Evolutionary conservation across 805 yeast species (phyloP).

Genomic region (Metschnikowia lochheadii): DNA sequence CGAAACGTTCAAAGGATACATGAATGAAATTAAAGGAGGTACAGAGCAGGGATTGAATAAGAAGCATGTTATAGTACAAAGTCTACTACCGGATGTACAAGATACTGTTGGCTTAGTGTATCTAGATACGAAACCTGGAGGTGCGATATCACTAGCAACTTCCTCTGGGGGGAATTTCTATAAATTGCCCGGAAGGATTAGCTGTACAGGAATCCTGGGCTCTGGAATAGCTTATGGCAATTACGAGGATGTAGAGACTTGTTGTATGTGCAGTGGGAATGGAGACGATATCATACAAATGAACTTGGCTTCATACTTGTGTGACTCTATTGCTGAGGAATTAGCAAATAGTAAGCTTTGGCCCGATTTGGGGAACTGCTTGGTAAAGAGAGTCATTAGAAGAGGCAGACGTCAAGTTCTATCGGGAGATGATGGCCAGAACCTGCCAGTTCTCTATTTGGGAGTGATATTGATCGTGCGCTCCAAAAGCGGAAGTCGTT

Average conservation of each 20-base stretch:
- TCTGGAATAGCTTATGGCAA: slow-evolving; percentile 33
- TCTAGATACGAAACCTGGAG: slow-evolving; percentile 1
- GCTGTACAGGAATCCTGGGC: slow-evolving; percentile 53
- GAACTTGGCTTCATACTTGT: slow-evolving; percentile 33
- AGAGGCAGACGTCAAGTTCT: slow-evolving; percentile 10
- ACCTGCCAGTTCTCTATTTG: slow-evolving; percentile 22
- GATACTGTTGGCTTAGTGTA: slow-evolving; percentile 47
- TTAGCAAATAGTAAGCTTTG: slow-evolving; percentile 10
- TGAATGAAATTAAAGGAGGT: neutral
- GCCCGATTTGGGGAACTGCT: slow-evolving; percentile 17
- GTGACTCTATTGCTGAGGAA: slow-evolving; percentile 16
- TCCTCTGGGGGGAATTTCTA: slow-evolving; percentile 56
- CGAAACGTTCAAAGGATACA: neutral
- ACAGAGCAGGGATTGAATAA: neutral
- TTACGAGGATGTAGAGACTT: slow-evolving; percentile 20
- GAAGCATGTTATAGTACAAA: neutral
- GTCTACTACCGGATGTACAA: slow-evolving; percentile 15
- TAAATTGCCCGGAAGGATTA: slow-evolving; percentile 47
- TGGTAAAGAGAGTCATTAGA: slow-evolving; percentile 17
- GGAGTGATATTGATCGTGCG: slow-evolving; percentile 26
- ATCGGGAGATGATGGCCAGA: slow-evolving; percentile 11
- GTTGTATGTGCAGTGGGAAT: slow-evolving; percentile 48
- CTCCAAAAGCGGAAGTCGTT: neutral
- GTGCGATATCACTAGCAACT: slow-evolving; percentile 21
- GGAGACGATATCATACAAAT: slow-evolving; percentile 51